Percentiles rank a stretch among this genome's conserved stretches.
These are phyloP conservation scores for Ophiostoma quercus DNA, from an alignment of 2,329 filamentous ascomycete species.

Conservation along the genomic window DNA sequence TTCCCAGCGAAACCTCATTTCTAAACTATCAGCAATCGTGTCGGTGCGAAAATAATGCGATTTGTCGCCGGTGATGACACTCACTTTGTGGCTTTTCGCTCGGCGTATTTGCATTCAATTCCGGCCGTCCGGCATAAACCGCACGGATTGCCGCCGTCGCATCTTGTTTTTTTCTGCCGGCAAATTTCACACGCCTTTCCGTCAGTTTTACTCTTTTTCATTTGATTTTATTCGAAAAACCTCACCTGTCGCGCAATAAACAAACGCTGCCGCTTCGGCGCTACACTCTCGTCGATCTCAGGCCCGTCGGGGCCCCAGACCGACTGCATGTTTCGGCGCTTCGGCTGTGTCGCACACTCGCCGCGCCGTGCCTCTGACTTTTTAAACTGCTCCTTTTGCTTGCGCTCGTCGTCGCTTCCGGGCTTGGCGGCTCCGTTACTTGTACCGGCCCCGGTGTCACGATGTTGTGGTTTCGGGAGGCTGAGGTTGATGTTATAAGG, in stretches of 20 bases:
- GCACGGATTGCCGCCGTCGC: conserved; percentile 51
- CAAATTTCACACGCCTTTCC: conserved; percentile 47
- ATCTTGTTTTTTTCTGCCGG: conserved; percentile 49
- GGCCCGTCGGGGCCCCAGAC: conserved; percentile 26
- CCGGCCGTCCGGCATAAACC: conserved; percentile 47
- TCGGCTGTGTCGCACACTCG: not conserved
- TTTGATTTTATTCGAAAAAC: not conserved
- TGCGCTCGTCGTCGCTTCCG: conserved; percentile 3
- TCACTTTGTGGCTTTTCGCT: conserved; percentile 49
- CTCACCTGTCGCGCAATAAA: conserved; percentile 28
- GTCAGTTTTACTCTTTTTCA: not conserved
- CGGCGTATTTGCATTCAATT: conserved; percentile 48
- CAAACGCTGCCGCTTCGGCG: conserved; percentile 27
- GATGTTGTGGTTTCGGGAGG: conserved; percentile 1
- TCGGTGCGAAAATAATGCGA: not conserved
- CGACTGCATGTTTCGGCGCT: conserved; percentile 22
- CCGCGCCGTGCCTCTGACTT: not conserved
- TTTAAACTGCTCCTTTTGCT: not conserved
- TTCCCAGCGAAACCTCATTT: conserved; percentile 49
- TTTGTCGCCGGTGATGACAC: conserved; percentile 19
- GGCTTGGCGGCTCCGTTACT: not conserved
- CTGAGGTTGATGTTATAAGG: conserved; percentile 1
- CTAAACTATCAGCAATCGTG: conserved; percentile 29
- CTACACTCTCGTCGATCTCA: conserved; percentile 21
- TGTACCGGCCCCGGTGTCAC: not conserved